These are phyloP conservation scores for Sapria himalayana DNA, from an alignment of 345 rosid species.

Conservation along the genomic window DNA sequence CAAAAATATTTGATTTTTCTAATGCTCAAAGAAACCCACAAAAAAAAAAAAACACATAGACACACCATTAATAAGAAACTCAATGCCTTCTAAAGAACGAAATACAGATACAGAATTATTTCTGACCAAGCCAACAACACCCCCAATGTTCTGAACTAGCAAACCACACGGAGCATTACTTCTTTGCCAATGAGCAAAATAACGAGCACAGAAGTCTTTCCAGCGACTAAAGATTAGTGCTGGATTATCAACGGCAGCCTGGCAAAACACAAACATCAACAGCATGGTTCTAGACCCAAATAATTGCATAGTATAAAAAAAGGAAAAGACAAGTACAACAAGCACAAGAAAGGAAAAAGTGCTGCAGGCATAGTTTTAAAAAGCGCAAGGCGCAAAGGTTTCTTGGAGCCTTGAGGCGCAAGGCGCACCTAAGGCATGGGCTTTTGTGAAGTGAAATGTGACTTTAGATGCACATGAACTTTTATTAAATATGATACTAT, in stretches of 20 bases:
- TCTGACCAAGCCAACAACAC: conserved; percentile 67
- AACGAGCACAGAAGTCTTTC: conserved; percentile 52
- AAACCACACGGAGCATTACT: conserved; percentile 52
- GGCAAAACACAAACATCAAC: conserved; percentile 11
- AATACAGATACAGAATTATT: conserved; percentile 57
- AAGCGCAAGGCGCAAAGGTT: too few species aligned
- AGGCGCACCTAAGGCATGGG: too few species aligned
- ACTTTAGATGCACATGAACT: too few species aligned
- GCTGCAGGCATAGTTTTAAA: too few species aligned
- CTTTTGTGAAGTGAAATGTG: too few species aligned
- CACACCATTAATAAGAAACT: conserved; percentile 54
- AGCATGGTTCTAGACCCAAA: conserved; percentile 8
- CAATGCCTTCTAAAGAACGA: conserved; percentile 43
- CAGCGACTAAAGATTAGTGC: conserved; percentile 38
- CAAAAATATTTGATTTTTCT: conserved; percentile 5
- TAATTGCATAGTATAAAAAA: conserved; percentile 3
- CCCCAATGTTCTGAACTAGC: conserved; percentile 29
- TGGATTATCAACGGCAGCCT: conserved; percentile 42
- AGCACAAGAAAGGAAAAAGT: not conserved
- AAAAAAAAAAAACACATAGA: conserved; percentile 2
- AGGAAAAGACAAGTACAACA: not conserved
- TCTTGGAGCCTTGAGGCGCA: too few species aligned
- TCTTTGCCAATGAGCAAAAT: conserved; percentile 71
- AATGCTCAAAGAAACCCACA: too few species aligned
- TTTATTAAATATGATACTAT: too few species aligned